Evolutionary conservation across 169 alveolate genomes (phyloP), one percentile per base, ranked within the genome.

Genomic region (Theileria parva): DNA sequence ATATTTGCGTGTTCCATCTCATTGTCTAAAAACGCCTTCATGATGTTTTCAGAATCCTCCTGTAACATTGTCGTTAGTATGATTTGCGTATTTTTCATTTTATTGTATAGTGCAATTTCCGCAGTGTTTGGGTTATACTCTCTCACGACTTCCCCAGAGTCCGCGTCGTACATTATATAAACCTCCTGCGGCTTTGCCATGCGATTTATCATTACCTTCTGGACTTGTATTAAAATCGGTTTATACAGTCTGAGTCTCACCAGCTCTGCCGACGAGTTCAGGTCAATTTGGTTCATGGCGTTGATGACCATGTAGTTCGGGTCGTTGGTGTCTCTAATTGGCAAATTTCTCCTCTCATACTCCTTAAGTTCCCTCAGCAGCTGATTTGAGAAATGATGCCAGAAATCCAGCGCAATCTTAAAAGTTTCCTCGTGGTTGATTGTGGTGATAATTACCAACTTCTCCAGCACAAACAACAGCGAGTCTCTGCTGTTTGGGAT

Each of bases 131-230:
- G 91, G 81, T 92, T 81, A 91, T 88, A 71, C 91, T 96, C 93
- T 71, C 97, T 72, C 28, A 95, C 94, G 32, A 95, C 96, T 66
- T 95, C 97, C 13, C 97, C 95, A 7, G 97, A 89, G 71, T 95
- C 98, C 34, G 96, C 87, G 53, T 95, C 97, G 77, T 92, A 92
- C 70, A 94, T 95, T 7, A 96, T 93, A 44, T 89, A 91, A 25
- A 95, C 88, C 94, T 97, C 99, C 79, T 95, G 96, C 23, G 99
- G 99, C 81, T 96, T 97, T 28, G 99, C 99, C 99, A 97, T 97
- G 57, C 93, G 87, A 71, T 88, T 88, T 0, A 97, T 95, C 44
- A 96, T 51, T 37, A 93, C 93, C 70, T 86, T 85, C 57, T 97
- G 94, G 17, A 95, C 94, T 74, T 92, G 87, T 7, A 88, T 89